Conservation (phyloP, 768 basidiomycete genomes). For the Leucosporidium yakuticum region DNA sequence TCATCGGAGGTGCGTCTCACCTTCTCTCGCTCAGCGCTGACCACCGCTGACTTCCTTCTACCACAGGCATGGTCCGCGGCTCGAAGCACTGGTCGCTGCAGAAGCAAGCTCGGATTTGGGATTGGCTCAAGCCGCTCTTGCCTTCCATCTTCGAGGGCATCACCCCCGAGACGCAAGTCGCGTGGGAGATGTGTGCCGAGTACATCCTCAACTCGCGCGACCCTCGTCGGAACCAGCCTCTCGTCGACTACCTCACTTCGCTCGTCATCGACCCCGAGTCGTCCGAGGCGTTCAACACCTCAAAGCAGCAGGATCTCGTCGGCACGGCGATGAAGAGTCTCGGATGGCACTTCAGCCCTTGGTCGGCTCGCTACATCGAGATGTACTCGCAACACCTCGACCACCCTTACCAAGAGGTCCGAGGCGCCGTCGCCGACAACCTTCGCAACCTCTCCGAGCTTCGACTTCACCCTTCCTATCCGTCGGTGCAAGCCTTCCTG, state of each 20-base stretch:
- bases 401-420: slow-evolving; percentile 43
- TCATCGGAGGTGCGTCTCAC: slow-evolving; percentile 51
- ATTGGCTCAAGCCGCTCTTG: slow-evolving; percentile 69
- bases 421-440: slow-evolving; percentile 36
- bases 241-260: slow-evolving; percentile 66
- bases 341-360: slow-evolving; percentile 72
- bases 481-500: slow-evolving; percentile 34
- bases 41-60: background rate
- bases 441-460: slow-evolving; percentile 35
- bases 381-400: slow-evolving; percentile 34
- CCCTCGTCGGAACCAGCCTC: slow-evolving; percentile 70
- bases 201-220: slow-evolving; percentile 73
- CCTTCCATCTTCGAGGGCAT: slow-evolving; percentile 62
- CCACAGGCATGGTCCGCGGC: slow-evolving; percentile 48
- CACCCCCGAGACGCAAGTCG: slow-evolving; percentile 70
- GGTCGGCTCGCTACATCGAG: slow-evolving; percentile 63
- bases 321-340: slow-evolving; percentile 50
- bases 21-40: background rate
- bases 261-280: slow-evolving; percentile 66
- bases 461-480: slow-evolving; percentile 37
- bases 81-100: slow-evolving; percentile 78
- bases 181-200: slow-evolving; percentile 77
- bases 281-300: slow-evolving; percentile 72
- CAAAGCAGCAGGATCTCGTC: slow-evolving; percentile 38
- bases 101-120: slow-evolving; percentile 66